Base-by-base conservation (phyloP, 192 early-diverging fungal species). In the Globomyces pollinis-pini region DNA sequence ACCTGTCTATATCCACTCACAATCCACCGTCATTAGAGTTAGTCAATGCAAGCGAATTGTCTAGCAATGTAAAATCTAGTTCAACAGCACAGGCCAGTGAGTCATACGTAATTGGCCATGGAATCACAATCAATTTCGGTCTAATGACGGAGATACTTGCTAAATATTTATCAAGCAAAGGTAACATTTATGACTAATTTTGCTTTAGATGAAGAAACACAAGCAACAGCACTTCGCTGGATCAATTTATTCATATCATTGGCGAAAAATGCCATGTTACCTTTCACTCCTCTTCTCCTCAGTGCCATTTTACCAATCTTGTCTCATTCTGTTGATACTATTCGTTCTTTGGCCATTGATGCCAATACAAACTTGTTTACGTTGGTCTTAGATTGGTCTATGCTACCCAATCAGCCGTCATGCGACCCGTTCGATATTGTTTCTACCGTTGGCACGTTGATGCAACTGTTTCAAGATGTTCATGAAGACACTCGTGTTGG, bases 401-500 rank as follows among this genome's bases (percentile, higher is more conserved):
- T 55, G 16, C 31, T 34, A n/a, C 32, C 34, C 16, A 30, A 30
- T 13, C 24, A 28, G 34, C 3, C 20, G 34, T 49, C 21, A 13
- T 51, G 5, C 13, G 85, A 89, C 69, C 81, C 85, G 9, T 91
- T 98, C 70, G 93, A 98, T 72, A 87, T 89, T 50, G 82, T 84
- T 33, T 69, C 79, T 1, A 90, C 91, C 0, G 87, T 97, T 5
- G 83, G 83, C 23, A 81, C 88, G 0, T 53, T 99, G 3, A 86
- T 87, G 36, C 62, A 77, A 11, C 86, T 88, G 55, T 87, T 89
- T 51, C 70, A 84, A 56, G 88, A 96, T 66, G 88, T 91, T 53
- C 85, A 90, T 53, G 95, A 98, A 66, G 90, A 93, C 54, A 95
- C 97, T 0, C 77, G 94, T 30, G 79, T 93, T 2, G 88, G 91